These are phyloP conservation scores for Globisporangium nagaii DNA, from an alignment of 352 stramenopile genomes.

Conservation along the genomic window DNA sequence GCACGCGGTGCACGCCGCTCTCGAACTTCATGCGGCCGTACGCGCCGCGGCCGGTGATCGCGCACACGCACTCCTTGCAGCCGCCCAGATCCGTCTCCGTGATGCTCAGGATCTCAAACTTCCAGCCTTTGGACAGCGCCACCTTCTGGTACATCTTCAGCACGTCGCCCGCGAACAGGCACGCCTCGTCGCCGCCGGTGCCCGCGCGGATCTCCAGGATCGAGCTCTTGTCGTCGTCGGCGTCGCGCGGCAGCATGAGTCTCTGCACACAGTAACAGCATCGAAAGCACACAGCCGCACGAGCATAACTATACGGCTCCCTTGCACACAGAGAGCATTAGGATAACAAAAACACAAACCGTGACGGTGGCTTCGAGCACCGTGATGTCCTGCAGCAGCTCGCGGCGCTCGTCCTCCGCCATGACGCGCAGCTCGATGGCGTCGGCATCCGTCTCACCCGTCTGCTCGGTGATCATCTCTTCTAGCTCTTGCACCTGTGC, in stretches of 20 bases:
- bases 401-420: conserved; percentile 67
- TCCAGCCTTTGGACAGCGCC: conserved; percentile 79
- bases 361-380: conserved; percentile 60
- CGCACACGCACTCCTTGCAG: conserved; percentile 77
- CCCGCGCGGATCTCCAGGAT: conserved; percentile 97
- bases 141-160: conserved; percentile 93
- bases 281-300: background rate
- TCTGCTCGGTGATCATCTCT: conserved; percentile 69
- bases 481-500: conserved; percentile 88
- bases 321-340: too few relatives aligned
- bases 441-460: conserved; percentile 39
- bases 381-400: conserved; percentile 45
- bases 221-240: conserved; percentile 93
- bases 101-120: conserved; percentile 88
- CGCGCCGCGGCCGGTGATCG: conserved; percentile 65
- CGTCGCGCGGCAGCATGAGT: conserved; percentile 75
- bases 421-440: conserved; percentile 64
- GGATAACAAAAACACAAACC: too few relatives aligned
- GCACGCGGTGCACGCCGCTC: conserved; percentile 96
- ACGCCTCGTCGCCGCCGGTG: conserved; percentile 95
- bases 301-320: too few relatives aligned
- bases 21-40: conserved; percentile 99
- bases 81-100: conserved; percentile 82
- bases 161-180: conserved; percentile 93
- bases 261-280: conserved; percentile 18